These are phyloP conservation scores for Kitagawia praeruptora DNA, from an alignment of 129 eudicot genomes.

Conservation along the genomic window DNA sequence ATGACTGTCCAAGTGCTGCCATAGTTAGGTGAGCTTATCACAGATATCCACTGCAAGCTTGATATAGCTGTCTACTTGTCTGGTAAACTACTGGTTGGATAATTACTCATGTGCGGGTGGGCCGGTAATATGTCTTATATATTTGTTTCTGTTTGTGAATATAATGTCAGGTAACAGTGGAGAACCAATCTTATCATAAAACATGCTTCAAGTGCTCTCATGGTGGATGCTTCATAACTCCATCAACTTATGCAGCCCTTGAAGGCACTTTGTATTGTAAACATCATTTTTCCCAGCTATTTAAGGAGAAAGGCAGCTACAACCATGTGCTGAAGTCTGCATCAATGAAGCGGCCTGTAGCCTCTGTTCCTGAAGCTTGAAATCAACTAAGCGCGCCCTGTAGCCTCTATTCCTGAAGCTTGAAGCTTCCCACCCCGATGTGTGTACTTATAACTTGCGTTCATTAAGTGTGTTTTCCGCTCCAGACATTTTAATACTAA, in stretches of 20 bases:
- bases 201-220: conserved; percentile 94
- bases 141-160: not conserved
- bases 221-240: conserved; percentile 80
- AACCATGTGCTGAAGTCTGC: conserved; percentile 86
- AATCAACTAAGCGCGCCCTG: conserved; percentile 10
- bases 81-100: not conserved
- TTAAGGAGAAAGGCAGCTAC: conserved; percentile 98
- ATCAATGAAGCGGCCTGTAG: conserved; percentile 42
- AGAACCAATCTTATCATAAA: conserved; percentile 74
- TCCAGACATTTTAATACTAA: not conserved
- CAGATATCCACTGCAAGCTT: not conserved
- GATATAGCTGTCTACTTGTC: not conserved
- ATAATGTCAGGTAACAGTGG: conserved; percentile 75
- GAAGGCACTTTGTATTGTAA: conserved; percentile 86
- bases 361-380: no score
- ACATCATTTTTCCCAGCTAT: conserved; percentile 95
- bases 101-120: not conserved
- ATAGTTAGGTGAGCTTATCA: not conserved
- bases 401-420: conserved; percentile 67
- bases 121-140: not conserved
- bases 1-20: conserved; percentile 2
- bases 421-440: conserved; percentile 11
- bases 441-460: not conserved
- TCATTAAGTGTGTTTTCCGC: not conserved
- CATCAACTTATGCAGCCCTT: conserved; percentile 90